Evolutionary conservation across 345 rosid genomes (phyloP).

Genomic region (Eucalyptus urophylla): DNA sequence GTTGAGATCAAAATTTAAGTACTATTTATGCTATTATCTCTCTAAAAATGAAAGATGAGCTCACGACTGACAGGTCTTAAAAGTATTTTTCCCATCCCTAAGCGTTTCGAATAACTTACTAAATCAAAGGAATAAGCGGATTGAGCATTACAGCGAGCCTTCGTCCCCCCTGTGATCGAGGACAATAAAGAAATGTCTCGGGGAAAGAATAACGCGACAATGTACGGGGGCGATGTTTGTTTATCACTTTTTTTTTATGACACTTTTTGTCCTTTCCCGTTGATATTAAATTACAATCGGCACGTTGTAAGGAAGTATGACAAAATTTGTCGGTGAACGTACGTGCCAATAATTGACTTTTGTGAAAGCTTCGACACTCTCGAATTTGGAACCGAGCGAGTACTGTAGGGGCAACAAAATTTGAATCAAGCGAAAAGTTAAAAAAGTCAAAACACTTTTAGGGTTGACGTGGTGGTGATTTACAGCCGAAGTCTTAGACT

Average conservation of each 20-base stretch:
- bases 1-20: accelerated
- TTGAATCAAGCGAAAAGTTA: neutral
- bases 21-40: no score
- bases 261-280: no score
- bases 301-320: neutral
- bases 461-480: neutral
- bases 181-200: neutral
- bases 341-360: neutral
- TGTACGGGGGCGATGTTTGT: neutral
- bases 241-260: neutral
- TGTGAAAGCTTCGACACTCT: neutral
- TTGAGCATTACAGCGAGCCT: neutral
- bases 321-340: neutral
- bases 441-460: neutral
- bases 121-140: accelerated
- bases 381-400: neutral
- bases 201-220: neutral
- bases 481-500: neutral
- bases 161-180: neutral
- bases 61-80: no score
- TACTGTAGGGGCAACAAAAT: neutral
- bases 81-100: neutral
- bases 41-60: no score
- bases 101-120: neutral
- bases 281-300: neutral